Percentiles rank a stretch among this genome's conserved stretches.
Evolutionary conservation across 2,329 filamentous ascomycete genomes (phyloP).

Genomic region (Microdochium trichocladiopsis): DNA sequence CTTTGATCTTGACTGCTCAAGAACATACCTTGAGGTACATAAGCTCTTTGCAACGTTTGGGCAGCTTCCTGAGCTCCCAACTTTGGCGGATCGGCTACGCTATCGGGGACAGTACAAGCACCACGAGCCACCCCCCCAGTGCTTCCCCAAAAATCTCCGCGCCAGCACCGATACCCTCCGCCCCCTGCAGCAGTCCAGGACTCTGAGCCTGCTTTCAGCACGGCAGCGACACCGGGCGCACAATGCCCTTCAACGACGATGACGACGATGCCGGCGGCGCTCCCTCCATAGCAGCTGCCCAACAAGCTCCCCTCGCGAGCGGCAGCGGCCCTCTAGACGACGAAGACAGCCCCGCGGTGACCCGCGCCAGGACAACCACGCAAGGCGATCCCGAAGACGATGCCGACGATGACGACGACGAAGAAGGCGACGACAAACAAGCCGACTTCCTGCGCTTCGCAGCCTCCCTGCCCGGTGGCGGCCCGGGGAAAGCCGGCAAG

Average conservation of each 20-base stretch:
- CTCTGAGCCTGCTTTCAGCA: too few species aligned
- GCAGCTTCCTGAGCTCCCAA: too few species aligned
- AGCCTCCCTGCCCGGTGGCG: constrained; percentile 29
- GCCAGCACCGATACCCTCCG: too few species aligned
- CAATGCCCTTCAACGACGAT: constrained; percentile 37
- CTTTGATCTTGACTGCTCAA: too few species aligned
- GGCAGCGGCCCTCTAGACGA: background rate
- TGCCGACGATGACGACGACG: constrained; percentile 36
- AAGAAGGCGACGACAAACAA: constrained; percentile 67
- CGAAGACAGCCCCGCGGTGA: constrained; percentile 5
- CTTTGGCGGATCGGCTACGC: too few species aligned
- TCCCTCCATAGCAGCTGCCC: constrained; percentile 3
- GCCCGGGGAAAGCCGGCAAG: constrained; percentile 25
- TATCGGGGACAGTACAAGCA: too few species aligned
- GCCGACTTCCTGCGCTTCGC: constrained; percentile 78
- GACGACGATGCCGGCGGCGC: constrained; percentile 27
- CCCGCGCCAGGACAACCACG: constrained; percentile 5
- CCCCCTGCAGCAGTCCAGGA: too few species aligned
- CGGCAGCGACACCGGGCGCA: too few species aligned
- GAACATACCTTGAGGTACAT: too few species aligned
- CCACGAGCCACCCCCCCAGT: too few species aligned
- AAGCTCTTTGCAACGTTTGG: too few species aligned
- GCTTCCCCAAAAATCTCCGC: too few species aligned
- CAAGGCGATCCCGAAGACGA: constrained; percentile 11
- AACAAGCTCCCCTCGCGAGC: background rate